Conservation (phyloP, 2,329 filamentous ascomycete genomes). For the Chaetomiaceae sp. region DNA sequence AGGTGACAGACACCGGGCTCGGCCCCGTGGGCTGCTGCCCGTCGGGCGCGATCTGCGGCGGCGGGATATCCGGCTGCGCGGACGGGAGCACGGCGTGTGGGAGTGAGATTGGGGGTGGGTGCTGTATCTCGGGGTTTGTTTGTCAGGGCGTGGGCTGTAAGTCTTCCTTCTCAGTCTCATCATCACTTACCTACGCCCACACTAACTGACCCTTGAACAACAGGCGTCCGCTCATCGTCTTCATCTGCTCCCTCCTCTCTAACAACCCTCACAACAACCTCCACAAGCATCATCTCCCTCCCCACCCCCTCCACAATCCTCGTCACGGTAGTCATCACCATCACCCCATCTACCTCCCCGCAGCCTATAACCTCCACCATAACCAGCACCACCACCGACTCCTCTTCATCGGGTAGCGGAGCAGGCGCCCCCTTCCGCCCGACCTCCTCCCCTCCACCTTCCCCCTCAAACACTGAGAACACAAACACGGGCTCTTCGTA, state of each 20-base stretch:
- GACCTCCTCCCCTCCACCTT: slow-evolving; percentile 33
- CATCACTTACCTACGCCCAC: no score
- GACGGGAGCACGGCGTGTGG: slow-evolving; percentile 62
- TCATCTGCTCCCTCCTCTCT: slow-evolving; percentile 12
- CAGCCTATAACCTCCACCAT: slow-evolving; percentile 36
- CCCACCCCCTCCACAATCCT: slow-evolving; percentile 39
- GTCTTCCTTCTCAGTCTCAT: slow-evolving; percentile 32
- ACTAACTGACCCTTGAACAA: background rate
- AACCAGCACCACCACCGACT: slow-evolving; percentile 35
- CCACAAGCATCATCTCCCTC: slow-evolving; percentile 34
- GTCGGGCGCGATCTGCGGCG: slow-evolving; percentile 57
- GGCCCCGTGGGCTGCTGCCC: slow-evolving; percentile 75
- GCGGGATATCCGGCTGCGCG: slow-evolving; percentile 58
- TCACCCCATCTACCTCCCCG: slow-evolving; percentile 30
- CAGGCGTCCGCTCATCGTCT: slow-evolving; percentile 33
- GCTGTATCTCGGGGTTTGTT: slow-evolving; percentile 67
- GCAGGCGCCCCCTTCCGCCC: slow-evolving; percentile 46
- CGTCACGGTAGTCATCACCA: slow-evolving; percentile 39
- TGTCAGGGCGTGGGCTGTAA: slow-evolving; percentile 69
- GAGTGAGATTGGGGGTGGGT: slow-evolving; percentile 64
- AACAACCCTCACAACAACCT: slow-evolving; percentile 38
- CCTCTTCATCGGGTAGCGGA: slow-evolving; percentile 31
- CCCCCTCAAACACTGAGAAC: no score
- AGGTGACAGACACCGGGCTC: slow-evolving; percentile 56
- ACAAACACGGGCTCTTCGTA: slow-evolving; percentile 26